Evolutionary conservation across 768 basidiomycete species (phyloP), one percentile per base, ranked within the genome.

Genomic region (Tylopilus felleus): DNA sequence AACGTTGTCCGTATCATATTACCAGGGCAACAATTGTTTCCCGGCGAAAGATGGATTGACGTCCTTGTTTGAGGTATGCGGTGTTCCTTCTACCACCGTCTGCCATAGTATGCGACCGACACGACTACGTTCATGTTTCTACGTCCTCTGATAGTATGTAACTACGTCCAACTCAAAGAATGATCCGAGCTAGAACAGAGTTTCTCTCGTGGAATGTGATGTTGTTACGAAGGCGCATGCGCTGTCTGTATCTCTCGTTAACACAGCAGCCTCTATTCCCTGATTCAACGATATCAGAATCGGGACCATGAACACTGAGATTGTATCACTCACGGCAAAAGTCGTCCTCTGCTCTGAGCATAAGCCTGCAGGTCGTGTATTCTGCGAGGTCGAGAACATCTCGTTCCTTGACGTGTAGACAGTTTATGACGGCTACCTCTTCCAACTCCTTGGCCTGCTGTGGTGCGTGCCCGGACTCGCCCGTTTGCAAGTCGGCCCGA

Each of bases 31-130:
- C 51, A 31, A 48, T 38, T 53, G 58, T 56, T 63, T 69, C 61
- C 49, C 55, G 51, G 65, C 72, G 75, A 69, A 46, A 77, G 64
- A 77, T 44, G 44, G 59, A 67, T n/a, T 43, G 52, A 53, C 47
- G 76, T 85, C 83, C 80, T 81, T 71, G 86, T 89, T 88, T 89
- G 87, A 89, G 84, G 87, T 71, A 71, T 74, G 76, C 75, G 72
- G 79, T 76, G 81, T 75, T 38, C 42, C 46, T 60, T 50, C 55
- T 27, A 78, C 80, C 80, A 76, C 73, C 72, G 72, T 75, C 75
- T 79, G 83, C 83, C 82, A 88, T 88, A 86, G 79, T 67, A 65
- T 72, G 66, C 33, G 73, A 73, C 70, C 53, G 8, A 73, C 70
- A 74, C 31, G 10, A 17, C 29, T 23, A 27, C 41, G 2, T 22